phyloP scores from a whole-genome alignment of 2,329 filamentous ascomycete genomes.

The Aspergillus quadricinctus region DNA sequence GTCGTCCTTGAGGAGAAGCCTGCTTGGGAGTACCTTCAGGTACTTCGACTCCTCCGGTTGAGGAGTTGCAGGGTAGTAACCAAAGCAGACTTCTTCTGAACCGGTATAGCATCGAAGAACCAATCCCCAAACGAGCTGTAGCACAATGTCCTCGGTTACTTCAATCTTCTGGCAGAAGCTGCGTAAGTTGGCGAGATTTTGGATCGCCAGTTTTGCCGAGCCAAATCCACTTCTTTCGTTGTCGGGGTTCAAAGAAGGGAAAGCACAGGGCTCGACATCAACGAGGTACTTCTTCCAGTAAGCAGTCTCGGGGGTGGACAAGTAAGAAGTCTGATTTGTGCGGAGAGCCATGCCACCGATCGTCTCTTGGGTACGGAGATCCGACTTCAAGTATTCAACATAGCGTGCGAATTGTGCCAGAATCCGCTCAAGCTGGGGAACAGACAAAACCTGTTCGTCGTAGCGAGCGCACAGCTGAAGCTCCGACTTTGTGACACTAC shows the following conservation, averaged over 20 bases:
- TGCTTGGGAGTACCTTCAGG: conserved; percentile 23
- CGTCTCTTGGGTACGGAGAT: conserved; percentile 11
- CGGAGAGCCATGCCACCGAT: conserved; percentile 16
- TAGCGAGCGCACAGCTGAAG: conserved; percentile 6
- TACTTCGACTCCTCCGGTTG: conserved; percentile 32
- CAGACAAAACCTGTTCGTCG: conserved; percentile 6
- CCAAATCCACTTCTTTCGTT: conserved; percentile 4
- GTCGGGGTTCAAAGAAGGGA: conserved; percentile 31
- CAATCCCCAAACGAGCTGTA: conserved; percentile 44
- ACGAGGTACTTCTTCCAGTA: conserved; percentile 46
- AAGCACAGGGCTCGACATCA: conserved; percentile 45
- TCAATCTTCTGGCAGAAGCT: conserved; percentile 18
- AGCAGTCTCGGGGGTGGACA: conserved; percentile 28
- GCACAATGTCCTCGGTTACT: conserved; percentile 19
- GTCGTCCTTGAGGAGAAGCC: conserved; percentile 23
- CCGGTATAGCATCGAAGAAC: conserved; percentile 42
- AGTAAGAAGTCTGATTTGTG: conserved; percentile 16
- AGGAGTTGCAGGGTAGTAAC: conserved; percentile 34
- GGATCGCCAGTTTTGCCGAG: conserved; percentile 15
- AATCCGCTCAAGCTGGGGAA: conserved; percentile 6
- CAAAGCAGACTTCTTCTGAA: conserved; percentile 44
- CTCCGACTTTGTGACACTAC: background rate
- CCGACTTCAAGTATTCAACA: conserved; percentile 4
- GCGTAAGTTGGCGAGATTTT: conserved; percentile 19
- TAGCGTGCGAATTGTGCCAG: conserved; percentile 7